phyloP scores from a whole-genome alignment of 768 basidiomycete genomes.

The Naematelia encephala region DNA sequence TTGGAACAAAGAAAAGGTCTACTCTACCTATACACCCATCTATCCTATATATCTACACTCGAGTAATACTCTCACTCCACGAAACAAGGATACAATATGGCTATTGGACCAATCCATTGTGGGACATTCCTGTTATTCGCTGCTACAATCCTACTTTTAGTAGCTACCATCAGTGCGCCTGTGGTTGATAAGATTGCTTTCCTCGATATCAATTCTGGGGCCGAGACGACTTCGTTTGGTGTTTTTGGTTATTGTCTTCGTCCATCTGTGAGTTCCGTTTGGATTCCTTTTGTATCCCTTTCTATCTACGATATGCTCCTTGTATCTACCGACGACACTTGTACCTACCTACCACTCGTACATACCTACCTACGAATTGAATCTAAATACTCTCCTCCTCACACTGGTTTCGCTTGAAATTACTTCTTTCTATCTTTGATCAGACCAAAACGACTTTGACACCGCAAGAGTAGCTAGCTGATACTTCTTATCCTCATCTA shows the following conservation, averaged over 20 bases:
- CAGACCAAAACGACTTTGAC: not conserved
- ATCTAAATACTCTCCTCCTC: too few relatives aligned
- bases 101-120: not conserved
- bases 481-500: not conserved
- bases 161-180: slow-evolving; percentile 35
- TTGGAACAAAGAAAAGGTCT: too few relatives aligned
- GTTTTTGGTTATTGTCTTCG: slow-evolving; percentile 40
- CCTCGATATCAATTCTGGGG: slow-evolving; percentile 20
- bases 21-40: too few relatives aligned
- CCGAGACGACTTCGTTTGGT: slow-evolving; percentile 21
- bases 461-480: not conserved
- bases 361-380: too few relatives aligned
- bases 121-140: slow-evolving; percentile 35
- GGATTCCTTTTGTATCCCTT: not conserved
- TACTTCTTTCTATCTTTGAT: too few relatives aligned
- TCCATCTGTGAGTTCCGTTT: not conserved
- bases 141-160: slow-evolving; percentile 29
- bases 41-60: too few relatives aligned
- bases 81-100: too few relatives aligned
- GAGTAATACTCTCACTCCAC: too few relatives aligned
- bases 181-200: slow-evolving; percentile 34
- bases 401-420: too few relatives aligned
- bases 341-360: too few relatives aligned
- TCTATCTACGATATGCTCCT: not conserved
- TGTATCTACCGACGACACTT: slow-evolving; percentile 1